Evolutionary conservation across 257 asterid genomes (phyloP), one percentile per base, ranked within the genome.

Genomic region (Solanum acaule): DNA sequence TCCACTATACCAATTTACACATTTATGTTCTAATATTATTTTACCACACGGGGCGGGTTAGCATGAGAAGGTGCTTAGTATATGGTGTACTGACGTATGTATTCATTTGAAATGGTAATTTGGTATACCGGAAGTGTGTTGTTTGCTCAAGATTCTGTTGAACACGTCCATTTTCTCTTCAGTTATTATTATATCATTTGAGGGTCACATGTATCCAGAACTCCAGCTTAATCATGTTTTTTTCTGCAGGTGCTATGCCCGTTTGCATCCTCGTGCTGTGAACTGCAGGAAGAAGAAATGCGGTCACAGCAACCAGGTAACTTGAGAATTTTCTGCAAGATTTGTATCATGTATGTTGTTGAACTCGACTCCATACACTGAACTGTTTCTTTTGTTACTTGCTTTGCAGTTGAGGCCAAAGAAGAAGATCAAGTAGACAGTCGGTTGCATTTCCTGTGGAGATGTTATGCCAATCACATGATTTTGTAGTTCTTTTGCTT

Each of bases 251-350:
- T 73, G 88, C 59, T 86, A 86, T 75, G 88, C 88, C 2, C 88
- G 88, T 52, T 33, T 86, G 76, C 88, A 86, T 31, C 88, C 88
- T 0, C 88, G 85, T 49, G 88, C 88, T 4, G 88, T 86, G 12
- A 86, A 86, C 75, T 86, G 88, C 85, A 86, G 88, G 85, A 86
- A 86, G 85, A 86, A 86, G 83, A 86, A 86, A 40, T 86, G 88
- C 8, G 88, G 88, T 71, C 88, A 86, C 65, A 86, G 59, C 59
- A 86, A 86, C 85, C 88, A 86, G 85, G 88, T 86, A 73, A 33
- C 23, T 6, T 29, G 31, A 29, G 31, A 6, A 42, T 33, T 40
- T 86, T 85, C 68, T 40, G 61, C 86, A 81, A 81, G 40, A 49
- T 29, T 46, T 9, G 6, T 31, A 5, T 82, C 85, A 42, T 81